Conservation (phyloP, 371 early-diverging fungal genomes). For the Apophysomyces ossiformis region DNA sequence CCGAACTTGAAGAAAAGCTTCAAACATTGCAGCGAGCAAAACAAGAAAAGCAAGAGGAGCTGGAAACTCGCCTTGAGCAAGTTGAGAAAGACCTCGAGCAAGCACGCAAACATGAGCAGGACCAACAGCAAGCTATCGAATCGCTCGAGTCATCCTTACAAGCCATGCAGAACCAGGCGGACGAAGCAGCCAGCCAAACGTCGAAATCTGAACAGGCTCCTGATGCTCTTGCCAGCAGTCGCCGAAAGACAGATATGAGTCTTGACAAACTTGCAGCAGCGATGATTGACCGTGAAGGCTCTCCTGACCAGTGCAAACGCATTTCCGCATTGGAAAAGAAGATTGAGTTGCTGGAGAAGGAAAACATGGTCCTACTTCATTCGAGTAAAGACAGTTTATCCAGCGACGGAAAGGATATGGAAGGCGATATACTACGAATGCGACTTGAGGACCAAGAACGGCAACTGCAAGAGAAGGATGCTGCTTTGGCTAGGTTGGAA, state of each 20-base stretch:
- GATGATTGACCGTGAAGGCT: constrained; percentile 6
- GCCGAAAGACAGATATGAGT: constrained; percentile 1
- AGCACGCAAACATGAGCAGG: constrained; percentile 12
- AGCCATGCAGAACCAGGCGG: not conserved
- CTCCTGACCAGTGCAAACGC: constrained; percentile 19
- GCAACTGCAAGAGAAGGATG: not conserved
- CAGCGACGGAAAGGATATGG: constrained; percentile 1
- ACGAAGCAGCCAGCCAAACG: not conserved
- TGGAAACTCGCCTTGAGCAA: constrained; percentile 20
- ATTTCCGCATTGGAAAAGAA: constrained; percentile 20
- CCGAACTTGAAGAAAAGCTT: constrained; percentile 28
- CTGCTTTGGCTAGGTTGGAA: not conserved
- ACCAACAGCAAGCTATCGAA: constrained; percentile 6
- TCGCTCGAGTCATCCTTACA: constrained; percentile 3
- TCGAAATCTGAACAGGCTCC: too few relatives aligned
- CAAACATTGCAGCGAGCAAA: constrained; percentile 18
- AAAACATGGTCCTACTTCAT: constrained; percentile 19
- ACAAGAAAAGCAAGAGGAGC: constrained; percentile 19
- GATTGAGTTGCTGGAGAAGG: constrained; percentile 22
- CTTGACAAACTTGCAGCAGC: not conserved
- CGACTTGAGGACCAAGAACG: constrained; percentile 5
- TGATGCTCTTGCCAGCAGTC: not conserved
- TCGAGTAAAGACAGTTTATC: constrained; percentile 4
- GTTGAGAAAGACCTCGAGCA: constrained; percentile 16
- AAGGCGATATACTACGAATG: not conserved